A percentile compares a stretch with the other conserved stretches of the same genome.
These are phyloP conservation scores for Dipteronia sinensis DNA, from an alignment of 345 rosid species.

Conservation along the genomic window DNA sequence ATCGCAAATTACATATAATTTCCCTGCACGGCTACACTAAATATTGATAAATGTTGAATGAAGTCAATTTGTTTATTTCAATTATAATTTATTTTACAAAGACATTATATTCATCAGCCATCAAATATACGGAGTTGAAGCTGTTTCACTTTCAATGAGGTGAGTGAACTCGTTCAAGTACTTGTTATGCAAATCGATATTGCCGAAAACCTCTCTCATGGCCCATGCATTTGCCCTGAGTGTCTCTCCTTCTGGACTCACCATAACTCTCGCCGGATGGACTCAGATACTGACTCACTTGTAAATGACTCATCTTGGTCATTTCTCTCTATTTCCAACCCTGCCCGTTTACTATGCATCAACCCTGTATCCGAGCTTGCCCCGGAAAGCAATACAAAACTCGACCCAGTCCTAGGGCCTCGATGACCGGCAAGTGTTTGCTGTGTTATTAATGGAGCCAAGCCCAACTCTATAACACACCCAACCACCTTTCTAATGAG, in stretches of 20 bases:
- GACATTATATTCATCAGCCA: too few relatives aligned
- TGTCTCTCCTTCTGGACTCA: constrained; percentile 20
- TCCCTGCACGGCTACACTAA: too few relatives aligned
- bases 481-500: too few relatives aligned
- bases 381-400: constrained; percentile 19
- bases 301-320: constrained; percentile 27
- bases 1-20: too few relatives aligned
- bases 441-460: too few relatives aligned
- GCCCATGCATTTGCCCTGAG: constrained; percentile 24
- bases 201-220: constrained; percentile 20
- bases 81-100: too few relatives aligned
- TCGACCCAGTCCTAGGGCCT: constrained; percentile 26
- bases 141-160: constrained; percentile 7
- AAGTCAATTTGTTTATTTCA: too few relatives aligned
- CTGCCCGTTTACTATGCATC: too few relatives aligned
- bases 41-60: too few relatives aligned
- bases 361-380: constrained; percentile 18
- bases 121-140: neutral
- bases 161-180: constrained; percentile 13
- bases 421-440: too few relatives aligned
- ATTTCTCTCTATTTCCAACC: constrained; percentile 3
- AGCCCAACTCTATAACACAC: too few relatives aligned
- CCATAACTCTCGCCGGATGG: constrained; percentile 27
- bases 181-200: neutral
- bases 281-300: constrained; percentile 18